phyloP scores from a whole-genome alignment of 371 early-diverging fungal species.

The Apophysomyces trapeziformis region DNA sequence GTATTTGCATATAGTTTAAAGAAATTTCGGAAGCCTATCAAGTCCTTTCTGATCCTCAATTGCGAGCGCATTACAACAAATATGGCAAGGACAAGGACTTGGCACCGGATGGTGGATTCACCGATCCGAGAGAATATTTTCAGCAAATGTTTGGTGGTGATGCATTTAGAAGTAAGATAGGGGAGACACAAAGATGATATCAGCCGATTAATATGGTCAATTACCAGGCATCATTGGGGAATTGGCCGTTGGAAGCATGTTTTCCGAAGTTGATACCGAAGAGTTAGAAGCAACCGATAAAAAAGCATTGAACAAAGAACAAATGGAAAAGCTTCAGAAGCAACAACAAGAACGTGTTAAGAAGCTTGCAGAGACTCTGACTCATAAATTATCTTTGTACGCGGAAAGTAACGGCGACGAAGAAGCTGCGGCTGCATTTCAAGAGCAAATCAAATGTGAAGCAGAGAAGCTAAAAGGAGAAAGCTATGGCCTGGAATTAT shows the following conservation, averaged over 20 bases:
- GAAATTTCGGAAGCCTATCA: slow-evolving; percentile 95
- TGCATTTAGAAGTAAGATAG: slow-evolving; percentile 65
- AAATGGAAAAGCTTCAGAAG: slow-evolving; percentile 58
- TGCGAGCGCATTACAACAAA: slow-evolving; percentile 88
- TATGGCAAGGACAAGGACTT: slow-evolving; percentile 78
- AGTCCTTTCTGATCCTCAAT: slow-evolving; percentile 88
- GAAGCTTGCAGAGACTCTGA: slow-evolving; percentile 75
- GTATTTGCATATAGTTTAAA: slow-evolving; percentile 70
- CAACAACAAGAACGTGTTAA: slow-evolving; percentile 74
- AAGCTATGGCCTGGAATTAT: slow-evolving; percentile 89
- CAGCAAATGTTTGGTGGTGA: slow-evolving; percentile 95
- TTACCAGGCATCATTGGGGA: slow-evolving; percentile 51
- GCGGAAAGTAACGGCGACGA: slow-evolving; percentile 63
- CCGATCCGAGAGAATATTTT: slow-evolving; percentile 93
- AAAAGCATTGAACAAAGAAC: slow-evolving; percentile 54
- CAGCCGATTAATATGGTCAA: not conserved
- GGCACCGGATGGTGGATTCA: slow-evolving; percentile 75
- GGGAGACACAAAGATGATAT: slow-evolving; percentile 2
- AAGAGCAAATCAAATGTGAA: slow-evolving; percentile 72
- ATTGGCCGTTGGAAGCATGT: slow-evolving; percentile 48
- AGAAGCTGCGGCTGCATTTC: slow-evolving; percentile 62
- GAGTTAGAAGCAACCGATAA: slow-evolving; percentile 18
- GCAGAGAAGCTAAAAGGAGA: slow-evolving; percentile 88
- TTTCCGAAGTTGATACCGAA: slow-evolving; percentile 36
- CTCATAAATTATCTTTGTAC: slow-evolving; percentile 78